phyloP scores from a whole-genome alignment of 2,329 filamentous ascomycete genomes.

The Epichloe sp. region DNA sequence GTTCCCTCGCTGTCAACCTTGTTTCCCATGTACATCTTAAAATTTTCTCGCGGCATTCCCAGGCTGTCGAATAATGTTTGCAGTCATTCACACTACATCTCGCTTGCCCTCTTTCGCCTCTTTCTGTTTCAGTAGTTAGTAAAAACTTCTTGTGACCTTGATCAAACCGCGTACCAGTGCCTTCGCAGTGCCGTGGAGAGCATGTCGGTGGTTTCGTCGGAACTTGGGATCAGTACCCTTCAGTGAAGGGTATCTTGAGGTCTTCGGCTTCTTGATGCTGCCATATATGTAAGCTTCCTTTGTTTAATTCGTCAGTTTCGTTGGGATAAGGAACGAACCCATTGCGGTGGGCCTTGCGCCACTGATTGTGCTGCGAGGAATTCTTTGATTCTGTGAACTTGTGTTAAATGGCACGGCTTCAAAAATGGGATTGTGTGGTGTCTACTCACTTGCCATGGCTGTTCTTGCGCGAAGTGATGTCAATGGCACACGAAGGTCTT shows the following conservation, averaged over 20 bases:
- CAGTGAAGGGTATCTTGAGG: conserved; percentile 94
- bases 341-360: conserved; percentile 98
- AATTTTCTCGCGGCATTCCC: neutral
- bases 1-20: neutral
- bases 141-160: neutral
- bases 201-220: conserved; percentile 99
- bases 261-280: conserved; percentile 99
- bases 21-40: neutral
- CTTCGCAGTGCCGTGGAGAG: conserved; percentile 96
- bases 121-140: conserved; percentile 52
- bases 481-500: neutral
- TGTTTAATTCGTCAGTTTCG: neutral
- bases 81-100: conserved; percentile 53
- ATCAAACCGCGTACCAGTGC: conserved; percentile 61
- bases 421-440: neutral
- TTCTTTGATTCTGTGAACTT: conserved; percentile 83
- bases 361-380: conserved; percentile 98
- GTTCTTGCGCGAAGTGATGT: conserved; percentile 2
- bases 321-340: conserved; percentile 51
- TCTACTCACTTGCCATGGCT: conserved; percentile 7
- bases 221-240: conserved; percentile 99
- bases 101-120: conserved; percentile 95
- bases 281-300: conserved; percentile 7
- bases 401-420: neutral
- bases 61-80: neutral